Percentiles rank a stretch among this genome's conserved stretches.
These are phyloP conservation scores for Datisca glomerata DNA, from an alignment of 306 rosid species.

Conservation along the genomic window DNA sequence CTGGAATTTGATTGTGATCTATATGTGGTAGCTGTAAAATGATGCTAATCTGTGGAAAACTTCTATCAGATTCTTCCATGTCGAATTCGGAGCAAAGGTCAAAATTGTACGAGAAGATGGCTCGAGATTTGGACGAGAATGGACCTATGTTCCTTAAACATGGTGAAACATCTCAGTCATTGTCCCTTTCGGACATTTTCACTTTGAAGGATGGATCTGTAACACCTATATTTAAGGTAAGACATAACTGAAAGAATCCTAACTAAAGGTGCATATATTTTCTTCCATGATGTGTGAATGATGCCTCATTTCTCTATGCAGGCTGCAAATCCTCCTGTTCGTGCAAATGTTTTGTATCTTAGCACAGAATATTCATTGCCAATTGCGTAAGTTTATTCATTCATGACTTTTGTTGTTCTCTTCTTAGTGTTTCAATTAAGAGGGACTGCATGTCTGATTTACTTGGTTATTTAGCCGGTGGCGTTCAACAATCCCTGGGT, in stretches of 20 bases:
- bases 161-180: conserved; percentile 88
- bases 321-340: conserved; percentile 90
- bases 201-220: conserved; percentile 62
- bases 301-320: conserved; percentile 26
- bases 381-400: conserved; percentile 44
- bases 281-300: conserved; percentile 12
- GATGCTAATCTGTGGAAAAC: conserved; percentile 13
- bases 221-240: conserved; percentile 67
- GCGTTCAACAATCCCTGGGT: no score
- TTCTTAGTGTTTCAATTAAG: no score
- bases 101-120: conserved; percentile 69
- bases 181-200: conserved; percentile 79
- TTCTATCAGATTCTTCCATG: conserved; percentile 25
- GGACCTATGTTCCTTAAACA: conserved; percentile 68
- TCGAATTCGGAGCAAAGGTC: conserved; percentile 43
- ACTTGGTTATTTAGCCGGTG: no score
- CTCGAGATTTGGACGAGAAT: conserved; percentile 56
- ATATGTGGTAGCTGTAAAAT: no score
- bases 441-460: no score
- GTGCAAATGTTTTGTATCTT: conserved; percentile 81
- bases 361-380: conserved; percentile 55
- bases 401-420: background rate
- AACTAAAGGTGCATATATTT: background rate
- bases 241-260: background rate
- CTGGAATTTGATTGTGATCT: no score